These are phyloP conservation scores for Glycine tomentella DNA, from an alignment of 306 rosid genomes.

Conservation along the genomic window DNA sequence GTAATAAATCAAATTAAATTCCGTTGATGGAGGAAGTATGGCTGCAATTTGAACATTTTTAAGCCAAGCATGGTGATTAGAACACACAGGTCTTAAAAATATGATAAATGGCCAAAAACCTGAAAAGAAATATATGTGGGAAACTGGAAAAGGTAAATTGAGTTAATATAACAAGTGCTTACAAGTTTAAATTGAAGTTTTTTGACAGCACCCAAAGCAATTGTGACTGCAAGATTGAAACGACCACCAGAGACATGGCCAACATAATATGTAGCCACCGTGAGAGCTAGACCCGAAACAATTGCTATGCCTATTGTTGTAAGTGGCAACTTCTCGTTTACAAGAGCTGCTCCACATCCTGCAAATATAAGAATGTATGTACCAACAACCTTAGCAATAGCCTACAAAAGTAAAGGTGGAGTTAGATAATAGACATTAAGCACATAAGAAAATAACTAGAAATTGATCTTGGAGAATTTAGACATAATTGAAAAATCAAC, in stretches of 20 bases:
- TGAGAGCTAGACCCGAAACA: slow-evolving; percentile 56
- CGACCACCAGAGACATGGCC: slow-evolving; percentile 66
- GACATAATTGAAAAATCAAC: slow-evolving; percentile 42
- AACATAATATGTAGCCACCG: slow-evolving; percentile 48
- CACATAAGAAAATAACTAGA: not conserved
- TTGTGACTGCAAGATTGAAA: slow-evolving; percentile 63
- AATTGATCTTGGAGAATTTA: slow-evolving; percentile 21
- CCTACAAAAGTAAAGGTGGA: slow-evolving; percentile 35
- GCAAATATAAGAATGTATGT: slow-evolving; percentile 58
- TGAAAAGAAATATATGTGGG: too few relatives aligned
- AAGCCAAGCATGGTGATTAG: too few relatives aligned
- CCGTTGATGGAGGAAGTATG: too few relatives aligned
- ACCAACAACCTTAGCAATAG: slow-evolving; percentile 58
- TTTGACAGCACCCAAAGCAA: not conserved
- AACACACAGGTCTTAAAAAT: not conserved
- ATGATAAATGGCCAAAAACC: too few relatives aligned
- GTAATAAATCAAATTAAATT: too few relatives aligned
- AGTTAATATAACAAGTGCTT: too few relatives aligned
- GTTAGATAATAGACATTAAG: not conserved
- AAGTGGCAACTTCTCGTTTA: slow-evolving; percentile 45
- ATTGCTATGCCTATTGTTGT: slow-evolving; percentile 52
- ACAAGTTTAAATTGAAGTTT: slow-evolving; percentile 48
- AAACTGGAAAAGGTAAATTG: too few relatives aligned
- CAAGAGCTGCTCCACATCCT: slow-evolving; percentile 61
- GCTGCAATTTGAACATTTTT: too few relatives aligned